A percentile compares a stretch with the other conserved stretches of the same genome.
phyloP scores from a whole-genome alignment of 805 yeast species.

The Hanseniaspora pseudoguilliermondii region DNA sequence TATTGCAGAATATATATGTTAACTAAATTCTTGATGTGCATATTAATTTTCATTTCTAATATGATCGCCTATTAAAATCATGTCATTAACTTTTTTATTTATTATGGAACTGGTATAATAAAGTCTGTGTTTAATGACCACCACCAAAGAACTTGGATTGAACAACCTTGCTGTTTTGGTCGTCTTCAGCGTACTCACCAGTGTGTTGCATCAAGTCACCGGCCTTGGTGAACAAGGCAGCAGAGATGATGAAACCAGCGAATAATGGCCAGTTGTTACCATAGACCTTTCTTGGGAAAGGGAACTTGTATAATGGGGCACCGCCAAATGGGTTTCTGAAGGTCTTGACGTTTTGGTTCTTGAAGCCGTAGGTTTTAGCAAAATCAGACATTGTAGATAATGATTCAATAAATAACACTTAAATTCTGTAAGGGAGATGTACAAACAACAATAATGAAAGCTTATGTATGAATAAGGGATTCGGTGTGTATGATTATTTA shows the following conservation, averaged over 20 bases:
- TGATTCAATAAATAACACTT: too few relatives aligned
- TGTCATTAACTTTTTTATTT: not conserved
- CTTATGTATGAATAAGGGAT: too few relatives aligned
- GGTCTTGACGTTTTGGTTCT: constrained; percentile 10
- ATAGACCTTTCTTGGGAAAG: constrained; percentile 12
- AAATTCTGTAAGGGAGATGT: too few relatives aligned
- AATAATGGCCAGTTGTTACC: constrained; percentile 12
- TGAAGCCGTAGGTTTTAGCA: constrained; percentile 13
- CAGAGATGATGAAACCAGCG: constrained; percentile 12
- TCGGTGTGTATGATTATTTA: not conserved
- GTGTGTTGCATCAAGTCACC: constrained; percentile 13
- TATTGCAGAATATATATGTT: not conserved
- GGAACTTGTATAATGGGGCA: constrained; percentile 12
- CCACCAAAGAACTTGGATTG: constrained; percentile 13
- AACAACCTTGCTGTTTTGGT: constrained; percentile 11
- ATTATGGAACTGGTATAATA: not conserved
- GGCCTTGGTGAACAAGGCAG: constrained; percentile 7
- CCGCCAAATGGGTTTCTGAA: constrained; percentile 13
- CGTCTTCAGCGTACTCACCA: constrained; percentile 11
- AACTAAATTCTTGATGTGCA: not conserved
- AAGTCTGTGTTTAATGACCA: not conserved
- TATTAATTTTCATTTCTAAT: not conserved
- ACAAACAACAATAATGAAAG: not conserved
- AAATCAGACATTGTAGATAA: constrained; percentile 7
- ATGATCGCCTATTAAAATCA: constrained; percentile 1